These are phyloP conservation scores for Curvularia sp. DNA, from an alignment of 2,329 filamentous ascomycete species.

Conservation along the genomic window DNA sequence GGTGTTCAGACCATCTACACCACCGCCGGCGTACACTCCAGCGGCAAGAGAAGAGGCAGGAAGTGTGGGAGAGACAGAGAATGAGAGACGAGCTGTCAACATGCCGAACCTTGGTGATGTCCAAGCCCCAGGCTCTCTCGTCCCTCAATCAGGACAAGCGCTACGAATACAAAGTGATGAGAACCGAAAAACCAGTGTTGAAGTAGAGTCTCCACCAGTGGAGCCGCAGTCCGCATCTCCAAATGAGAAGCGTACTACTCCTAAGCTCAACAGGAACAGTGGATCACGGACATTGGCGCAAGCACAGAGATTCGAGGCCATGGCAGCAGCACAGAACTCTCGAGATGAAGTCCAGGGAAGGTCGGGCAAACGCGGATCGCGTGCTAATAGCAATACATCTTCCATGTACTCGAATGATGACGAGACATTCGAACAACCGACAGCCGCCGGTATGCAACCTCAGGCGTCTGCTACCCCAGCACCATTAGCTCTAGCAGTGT, in stretches of 20 bases:
- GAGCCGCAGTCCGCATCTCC: neutral
- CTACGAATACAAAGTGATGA: neutral
- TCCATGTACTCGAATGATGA: conserved; percentile 12
- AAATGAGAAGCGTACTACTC: conserved; percentile 29
- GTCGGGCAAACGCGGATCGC: conserved; percentile 14
- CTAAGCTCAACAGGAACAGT: conserved; percentile 33
- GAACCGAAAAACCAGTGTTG: neutral
- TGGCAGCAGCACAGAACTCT: conserved; percentile 26
- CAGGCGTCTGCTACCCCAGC: conserved; percentile 11
- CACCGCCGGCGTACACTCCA: conserved; percentile 35
- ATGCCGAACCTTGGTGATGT: neutral
- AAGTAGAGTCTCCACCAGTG: neutral
- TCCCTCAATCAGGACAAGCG: neutral
- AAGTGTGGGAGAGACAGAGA: neutral
- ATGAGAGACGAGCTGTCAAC: neutral
- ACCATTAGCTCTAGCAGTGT: conserved; percentile 6
- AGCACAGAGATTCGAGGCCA: conserved; percentile 42
- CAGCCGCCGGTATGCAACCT: neutral
- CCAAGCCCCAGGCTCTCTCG: too few species aligned
- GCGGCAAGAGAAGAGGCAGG: neutral
- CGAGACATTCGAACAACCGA: neutral
- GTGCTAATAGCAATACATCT: conserved; percentile 13
- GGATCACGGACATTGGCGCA: conserved; percentile 38
- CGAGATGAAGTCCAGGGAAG: neutral
- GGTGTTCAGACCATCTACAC: conserved; percentile 21